These are phyloP conservation scores for Hordeum marinum DNA, from an alignment of 176 grass and related monocot genomes.

Conservation along the genomic window DNA sequence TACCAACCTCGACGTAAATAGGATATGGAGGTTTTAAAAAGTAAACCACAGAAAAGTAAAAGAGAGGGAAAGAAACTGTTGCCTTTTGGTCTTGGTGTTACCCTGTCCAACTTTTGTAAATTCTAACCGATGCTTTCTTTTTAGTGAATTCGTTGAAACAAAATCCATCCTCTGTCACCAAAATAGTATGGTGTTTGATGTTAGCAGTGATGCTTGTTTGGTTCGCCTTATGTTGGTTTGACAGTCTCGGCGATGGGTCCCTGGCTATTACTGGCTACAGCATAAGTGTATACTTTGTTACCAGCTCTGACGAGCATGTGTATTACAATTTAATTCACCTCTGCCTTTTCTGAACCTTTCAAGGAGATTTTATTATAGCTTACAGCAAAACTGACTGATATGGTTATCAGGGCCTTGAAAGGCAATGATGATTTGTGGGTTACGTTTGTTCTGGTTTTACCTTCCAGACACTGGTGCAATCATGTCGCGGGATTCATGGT, in stretches of 20 bases:
- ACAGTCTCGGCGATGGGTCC: background rate
- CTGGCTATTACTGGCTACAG: constrained; percentile 1
- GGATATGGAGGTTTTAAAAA: constrained; percentile 48
- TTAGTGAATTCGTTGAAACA: constrained; percentile 31
- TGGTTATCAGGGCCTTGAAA: background rate
- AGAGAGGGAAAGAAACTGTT: constrained; percentile 13
- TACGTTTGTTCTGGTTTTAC: background rate
- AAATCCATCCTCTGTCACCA: background rate
- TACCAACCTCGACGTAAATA: constrained; percentile 80
- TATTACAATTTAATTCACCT: constrained; percentile 2
- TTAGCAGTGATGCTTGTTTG: constrained; percentile 10
- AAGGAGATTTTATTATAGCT: constrained; percentile 1
- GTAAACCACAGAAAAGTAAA: constrained; percentile 50
- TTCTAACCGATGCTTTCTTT: constrained; percentile 43
- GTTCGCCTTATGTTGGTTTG: constrained; percentile 19
- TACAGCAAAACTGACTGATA: background rate
- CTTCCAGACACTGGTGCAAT: background rate
- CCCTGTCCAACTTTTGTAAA: constrained; percentile 39
- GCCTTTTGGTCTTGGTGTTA: constrained; percentile 38
- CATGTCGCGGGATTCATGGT: too few species aligned
- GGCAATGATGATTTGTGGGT: background rate
- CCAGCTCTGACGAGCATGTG: constrained; percentile 14
- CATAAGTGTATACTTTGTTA: constrained; percentile 28
- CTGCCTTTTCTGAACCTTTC: constrained; percentile 13
- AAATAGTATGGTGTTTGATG: constrained; percentile 24